These are phyloP conservation scores for Sodiomyces alkalinus DNA, from an alignment of 2,329 filamentous ascomycete species.

Conservation along the genomic window DNA sequence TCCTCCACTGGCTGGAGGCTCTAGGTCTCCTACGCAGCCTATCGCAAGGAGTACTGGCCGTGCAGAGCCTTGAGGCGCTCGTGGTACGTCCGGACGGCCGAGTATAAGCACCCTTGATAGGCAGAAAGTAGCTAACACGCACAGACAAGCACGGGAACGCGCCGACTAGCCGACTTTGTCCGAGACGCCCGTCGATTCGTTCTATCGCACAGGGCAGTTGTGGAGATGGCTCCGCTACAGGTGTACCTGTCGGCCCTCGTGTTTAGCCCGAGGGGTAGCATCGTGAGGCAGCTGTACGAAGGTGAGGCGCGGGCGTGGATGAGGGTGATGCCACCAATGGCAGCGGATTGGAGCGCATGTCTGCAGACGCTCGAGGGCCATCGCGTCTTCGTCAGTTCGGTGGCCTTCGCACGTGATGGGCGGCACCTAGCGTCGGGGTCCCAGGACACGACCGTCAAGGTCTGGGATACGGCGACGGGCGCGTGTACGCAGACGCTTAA, in stretches of 20 bases:
- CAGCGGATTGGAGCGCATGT: constrained; percentile 4
- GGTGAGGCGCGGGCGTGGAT: neutral
- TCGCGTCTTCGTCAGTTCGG: constrained; percentile 1
- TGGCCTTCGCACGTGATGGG: constrained; percentile 10
- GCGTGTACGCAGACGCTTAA: constrained; percentile 4
- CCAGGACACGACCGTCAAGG: constrained; percentile 4
- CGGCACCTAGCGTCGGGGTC: constrained; percentile 7
- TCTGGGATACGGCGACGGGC: constrained; percentile 6
- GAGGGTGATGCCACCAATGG: neutral
- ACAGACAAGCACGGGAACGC: constrained; percentile 2
- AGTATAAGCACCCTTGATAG: neutral
- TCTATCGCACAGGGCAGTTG: constrained; percentile 9
- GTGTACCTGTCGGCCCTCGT: constrained; percentile 16
- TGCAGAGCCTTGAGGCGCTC: constrained; percentile 4
- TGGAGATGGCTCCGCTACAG: constrained; percentile 15
- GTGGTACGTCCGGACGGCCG: constrained; percentile 8
- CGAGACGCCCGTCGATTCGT: constrained; percentile 16
- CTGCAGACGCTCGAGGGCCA: constrained; percentile 10
- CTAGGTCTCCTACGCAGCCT: constrained; percentile 18
- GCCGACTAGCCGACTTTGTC: constrained; percentile 7
- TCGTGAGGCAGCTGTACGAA: constrained; percentile 7
- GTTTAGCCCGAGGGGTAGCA: constrained; percentile 14
- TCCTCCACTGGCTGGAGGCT: constrained; percentile 27
- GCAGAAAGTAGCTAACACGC: constrained; percentile 2
- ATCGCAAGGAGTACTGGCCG: constrained; percentile 9